Evolutionary conservation across 345 rosid species (phyloP).

Genomic region (Salix viminalis): DNA sequence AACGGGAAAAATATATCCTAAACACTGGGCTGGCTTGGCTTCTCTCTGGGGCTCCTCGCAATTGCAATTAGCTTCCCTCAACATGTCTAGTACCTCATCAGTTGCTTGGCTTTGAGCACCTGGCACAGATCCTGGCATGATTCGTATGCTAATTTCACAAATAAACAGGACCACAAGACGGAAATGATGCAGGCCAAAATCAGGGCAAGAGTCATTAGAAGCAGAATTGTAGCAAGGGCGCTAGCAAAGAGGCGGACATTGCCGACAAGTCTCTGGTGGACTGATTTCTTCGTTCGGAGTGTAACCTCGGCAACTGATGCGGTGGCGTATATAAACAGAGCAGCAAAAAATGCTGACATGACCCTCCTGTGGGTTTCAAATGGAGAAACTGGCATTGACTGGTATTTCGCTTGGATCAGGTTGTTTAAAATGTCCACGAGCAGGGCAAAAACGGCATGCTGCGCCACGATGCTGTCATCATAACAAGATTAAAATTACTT

Average conservation of each 20-base stretch:
- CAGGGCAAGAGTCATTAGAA: not conserved
- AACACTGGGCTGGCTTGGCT: too few species aligned
- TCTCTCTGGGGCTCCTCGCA: too few species aligned
- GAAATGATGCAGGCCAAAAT: not conserved
- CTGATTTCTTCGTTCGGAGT: not conserved
- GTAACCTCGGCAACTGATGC: not conserved
- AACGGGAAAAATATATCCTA: too few species aligned
- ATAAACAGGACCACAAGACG: too few species aligned
- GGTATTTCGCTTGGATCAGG: not conserved
- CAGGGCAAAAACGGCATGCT: not conserved
- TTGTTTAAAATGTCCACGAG: not conserved
- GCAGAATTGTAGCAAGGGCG: not conserved
- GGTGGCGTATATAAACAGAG: not conserved
- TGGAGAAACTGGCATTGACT: not conserved
- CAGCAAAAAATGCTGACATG: not conserved
- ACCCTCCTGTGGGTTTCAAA: not conserved
- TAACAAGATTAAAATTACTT: not conserved
- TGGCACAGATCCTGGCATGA: too few species aligned
- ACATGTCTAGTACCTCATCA: too few species aligned
- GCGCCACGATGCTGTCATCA: not conserved
- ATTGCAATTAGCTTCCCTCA: too few species aligned
- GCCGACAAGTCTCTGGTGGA: not conserved
- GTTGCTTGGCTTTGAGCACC: too few species aligned
- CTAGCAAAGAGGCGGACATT: not conserved
- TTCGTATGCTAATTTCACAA: too few species aligned